Base-by-base conservation (phyloP, 306 rosid genomes). In the Crotalaria pallida region DNA sequence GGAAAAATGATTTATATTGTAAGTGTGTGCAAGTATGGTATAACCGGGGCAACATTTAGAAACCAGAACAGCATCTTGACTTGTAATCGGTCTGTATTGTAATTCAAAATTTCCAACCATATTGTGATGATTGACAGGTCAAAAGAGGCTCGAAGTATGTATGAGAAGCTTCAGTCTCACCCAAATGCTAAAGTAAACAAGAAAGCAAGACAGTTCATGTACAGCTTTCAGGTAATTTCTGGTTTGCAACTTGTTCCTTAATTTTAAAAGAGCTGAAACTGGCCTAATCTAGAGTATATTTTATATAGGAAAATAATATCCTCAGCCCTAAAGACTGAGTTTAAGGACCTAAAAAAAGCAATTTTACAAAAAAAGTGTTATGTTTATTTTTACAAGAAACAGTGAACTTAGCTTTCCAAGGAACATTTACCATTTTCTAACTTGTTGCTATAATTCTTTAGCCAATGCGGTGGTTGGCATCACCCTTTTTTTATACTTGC, bases 111-210 rank as follows among this genome's bases (percentile, higher is more conserved):
- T 59, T 64, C 12, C 41, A 3, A 68, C 61, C 34, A 52, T 47
- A 48, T 22, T 68, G 33, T 72, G 64, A 55, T 82, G 23, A 70
- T 80, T 80, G 73, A 60, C 85, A 92, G 98, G 87, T 1, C 84
- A 22, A 79, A 78, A 34, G 96, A 88, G 81, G 98, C 96, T 61
- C 83, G 74, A 69, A 53, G 43, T 22, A 88, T 87, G 98, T 93
- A 93, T 49, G 96, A 93, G 82, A 88, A 82, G 88, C 96, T 93
- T 64, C 81, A 72, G 47, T 85, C 96, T 67, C 98, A 88, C 58
- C 96, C 96, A 44, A 87, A 13, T 75, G 53, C 83, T 76, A 69
- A 77, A 80, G 92, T 93, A 48, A 81, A 82, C 84, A 90, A 93
- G 89, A 85, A 78, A 78, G 98, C 97, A 55, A 84, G 96, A 76